Evolutionary conservation across 208 protist genomes (phyloP), one percentile per base, ranked within the genome.

Genomic region (Trypanosoma melophagium): DNA sequence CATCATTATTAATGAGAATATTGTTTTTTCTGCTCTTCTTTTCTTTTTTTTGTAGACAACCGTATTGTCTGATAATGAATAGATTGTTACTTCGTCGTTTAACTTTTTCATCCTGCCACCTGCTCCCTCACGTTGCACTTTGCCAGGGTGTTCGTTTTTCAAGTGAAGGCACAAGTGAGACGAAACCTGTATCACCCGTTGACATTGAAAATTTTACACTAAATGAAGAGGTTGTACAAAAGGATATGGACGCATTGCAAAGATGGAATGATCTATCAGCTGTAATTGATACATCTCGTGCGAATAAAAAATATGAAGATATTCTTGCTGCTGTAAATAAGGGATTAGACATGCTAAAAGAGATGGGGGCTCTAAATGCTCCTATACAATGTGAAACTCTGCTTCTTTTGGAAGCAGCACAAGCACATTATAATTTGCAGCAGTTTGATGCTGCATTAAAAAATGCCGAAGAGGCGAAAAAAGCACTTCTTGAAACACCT

Each of bases 121-220:
- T 41, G 3, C 44, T 63, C 40, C 14, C 17, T 57, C 24, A 2
- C 14, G 49, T 14, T 25, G n/a, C 28, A 17, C 19, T 61, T 1
- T 49, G 47, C 52, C 45, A 49, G 13, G 9, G 10, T 28, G 2
- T 60, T 47, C 66, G 66, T 22, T 38, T 1, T 21, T 40, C 19
- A 7, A 49, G 44, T 22, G 40, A 35, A 13, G 50, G 10, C 38
- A 25, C 61, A 19, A 45, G 10, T 1, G 17, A 16, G 19, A 19
- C 16, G 22, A 61, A 21, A 53, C 7, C 22, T 25, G 49, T 28
- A 7, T 88, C 84, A 12, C 83, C 91, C 8, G 88, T 96, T 0
- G 86, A 96, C 63, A 77, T 94, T 22, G 88, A 96, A 66, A 77
- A 66, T 25, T 96, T 96, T 69, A 93, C 84, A 3, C 79, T 96